Conservation (phyloP, 805 yeast genomes). For the Wickerhamiella azyma region DNA sequence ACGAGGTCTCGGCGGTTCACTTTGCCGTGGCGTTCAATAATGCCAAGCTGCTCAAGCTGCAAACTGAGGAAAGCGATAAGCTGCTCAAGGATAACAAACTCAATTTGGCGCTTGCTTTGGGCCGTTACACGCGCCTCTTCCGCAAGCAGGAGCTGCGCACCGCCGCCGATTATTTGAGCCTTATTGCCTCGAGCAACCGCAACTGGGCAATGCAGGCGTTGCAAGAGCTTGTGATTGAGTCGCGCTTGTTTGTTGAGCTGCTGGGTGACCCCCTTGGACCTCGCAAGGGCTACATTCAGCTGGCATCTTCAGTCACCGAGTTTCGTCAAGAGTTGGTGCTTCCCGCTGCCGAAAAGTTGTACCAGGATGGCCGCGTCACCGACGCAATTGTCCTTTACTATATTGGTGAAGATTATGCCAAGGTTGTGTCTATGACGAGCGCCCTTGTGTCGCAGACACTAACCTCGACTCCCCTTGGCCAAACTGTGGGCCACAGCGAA, state of each 20-base stretch:
- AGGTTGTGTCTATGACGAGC: constrained; percentile 63
- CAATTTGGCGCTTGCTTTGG: constrained; percentile 49
- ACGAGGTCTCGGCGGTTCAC: constrained; percentile 81
- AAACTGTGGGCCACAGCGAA: constrained; percentile 32
- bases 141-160: constrained; percentile 75
- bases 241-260: constrained; percentile 67
- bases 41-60: constrained; percentile 50
- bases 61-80: constrained; percentile 21
- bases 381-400: constrained; percentile 82
- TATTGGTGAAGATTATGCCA: constrained; percentile 73
- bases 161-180: constrained; percentile 77
- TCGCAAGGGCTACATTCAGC: constrained; percentile 77
- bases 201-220: constrained; percentile 62
- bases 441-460: constrained; percentile 65
- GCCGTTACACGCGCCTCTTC: constrained; percentile 70
- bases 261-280: constrained; percentile 73
- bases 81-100: constrained; percentile 15
- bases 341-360: constrained; percentile 73
- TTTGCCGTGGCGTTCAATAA: constrained; percentile 69
- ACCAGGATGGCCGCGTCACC: constrained; percentile 76
- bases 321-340: constrained; percentile 64
- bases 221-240: constrained; percentile 70
- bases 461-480: constrained; percentile 54
- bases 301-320: constrained; percentile 45
- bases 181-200: constrained; percentile 50